These are phyloP conservation scores for Coemansia sp. DNA, from an alignment of 192 early-diverging fungal genomes.

Conservation along the genomic window DNA sequence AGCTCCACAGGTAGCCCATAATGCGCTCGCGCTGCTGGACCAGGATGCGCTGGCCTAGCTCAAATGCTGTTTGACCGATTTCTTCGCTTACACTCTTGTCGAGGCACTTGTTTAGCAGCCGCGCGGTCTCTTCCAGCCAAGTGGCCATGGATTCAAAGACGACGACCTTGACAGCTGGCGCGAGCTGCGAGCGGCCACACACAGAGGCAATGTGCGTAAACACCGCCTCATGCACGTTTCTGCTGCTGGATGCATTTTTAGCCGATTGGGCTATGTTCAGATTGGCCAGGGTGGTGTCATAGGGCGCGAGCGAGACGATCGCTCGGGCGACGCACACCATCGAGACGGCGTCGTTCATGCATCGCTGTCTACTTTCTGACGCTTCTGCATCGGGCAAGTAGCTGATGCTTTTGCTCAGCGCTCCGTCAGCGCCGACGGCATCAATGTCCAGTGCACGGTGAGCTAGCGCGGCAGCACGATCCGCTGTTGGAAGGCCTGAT, in stretches of 20 bases:
- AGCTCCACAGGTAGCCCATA: constrained; percentile 70
- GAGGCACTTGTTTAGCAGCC: constrained; percentile 34
- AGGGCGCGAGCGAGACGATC: constrained; percentile 30
- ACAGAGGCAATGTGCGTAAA: constrained; percentile 61
- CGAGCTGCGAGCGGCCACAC: constrained; percentile 59
- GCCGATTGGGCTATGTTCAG: constrained; percentile 19
- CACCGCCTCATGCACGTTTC: constrained; percentile 56
- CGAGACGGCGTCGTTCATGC: constrained; percentile 44
- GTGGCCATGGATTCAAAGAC: constrained; percentile 73
- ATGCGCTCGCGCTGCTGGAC: constrained; percentile 53
- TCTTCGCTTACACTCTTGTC: neutral
- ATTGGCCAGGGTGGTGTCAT: constrained; percentile 25
- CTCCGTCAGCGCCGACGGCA: neutral
- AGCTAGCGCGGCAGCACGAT: constrained; percentile 21
- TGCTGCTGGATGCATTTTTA: constrained; percentile 9
- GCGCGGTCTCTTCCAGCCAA: constrained; percentile 62
- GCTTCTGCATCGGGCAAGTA: constrained; percentile 14
- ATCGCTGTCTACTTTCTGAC: constrained; percentile 5
- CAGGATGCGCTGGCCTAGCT: constrained; percentile 42
- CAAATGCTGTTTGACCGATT: constrained; percentile 18
- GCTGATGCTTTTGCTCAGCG: neutral
- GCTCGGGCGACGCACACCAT: constrained; percentile 51
- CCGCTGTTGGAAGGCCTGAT: constrained; percentile 10
- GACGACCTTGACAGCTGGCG: constrained; percentile 63
- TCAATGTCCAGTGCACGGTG: constrained; percentile 19